These are phyloP conservation scores for Alternaria triticina DNA, from an alignment of 2,329 filamentous ascomycete species.

Conservation along the genomic window DNA sequence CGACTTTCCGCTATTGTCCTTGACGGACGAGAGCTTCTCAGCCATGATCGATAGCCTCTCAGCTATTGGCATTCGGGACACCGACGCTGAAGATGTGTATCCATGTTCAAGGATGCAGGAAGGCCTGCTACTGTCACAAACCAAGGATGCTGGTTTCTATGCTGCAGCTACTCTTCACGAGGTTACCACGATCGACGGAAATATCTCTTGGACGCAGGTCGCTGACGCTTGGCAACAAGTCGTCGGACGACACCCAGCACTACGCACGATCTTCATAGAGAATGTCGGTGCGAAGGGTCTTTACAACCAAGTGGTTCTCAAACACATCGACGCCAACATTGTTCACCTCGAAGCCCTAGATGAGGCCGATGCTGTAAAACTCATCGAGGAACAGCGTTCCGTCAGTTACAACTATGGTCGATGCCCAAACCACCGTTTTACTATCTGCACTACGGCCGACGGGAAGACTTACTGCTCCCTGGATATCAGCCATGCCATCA, in stretches of 20 bases:
- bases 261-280: constrained; percentile 44
- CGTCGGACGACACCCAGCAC: constrained; percentile 34
- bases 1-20: constrained; percentile 54
- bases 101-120: constrained; percentile 45
- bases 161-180: constrained; percentile 42
- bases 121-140: constrained; percentile 39
- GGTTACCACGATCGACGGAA: constrained; percentile 19
- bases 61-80: constrained; percentile 42
- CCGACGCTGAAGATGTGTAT: constrained; percentile 51
- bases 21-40: constrained; percentile 53
- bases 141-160: constrained; percentile 40
- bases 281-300: constrained; percentile 38
- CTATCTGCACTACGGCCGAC: constrained; percentile 34
- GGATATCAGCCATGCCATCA: constrained; percentile 45
- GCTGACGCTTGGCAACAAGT: constrained; percentile 39
- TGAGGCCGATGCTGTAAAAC: constrained; percentile 26
- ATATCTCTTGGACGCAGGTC: constrained; percentile 21
- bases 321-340: constrained; percentile 30
- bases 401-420: constrained; percentile 32
- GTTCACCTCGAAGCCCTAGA: constrained; percentile 28
- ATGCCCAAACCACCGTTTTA: constrained; percentile 42
- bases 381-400: constrained; percentile 30
- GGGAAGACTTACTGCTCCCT: constrained; percentile 34
- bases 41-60: constrained; percentile 49
- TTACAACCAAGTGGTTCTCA: constrained; percentile 43